Base-by-base conservation (phyloP, 345 rosid species). In the Murraya koenigii region DNA sequence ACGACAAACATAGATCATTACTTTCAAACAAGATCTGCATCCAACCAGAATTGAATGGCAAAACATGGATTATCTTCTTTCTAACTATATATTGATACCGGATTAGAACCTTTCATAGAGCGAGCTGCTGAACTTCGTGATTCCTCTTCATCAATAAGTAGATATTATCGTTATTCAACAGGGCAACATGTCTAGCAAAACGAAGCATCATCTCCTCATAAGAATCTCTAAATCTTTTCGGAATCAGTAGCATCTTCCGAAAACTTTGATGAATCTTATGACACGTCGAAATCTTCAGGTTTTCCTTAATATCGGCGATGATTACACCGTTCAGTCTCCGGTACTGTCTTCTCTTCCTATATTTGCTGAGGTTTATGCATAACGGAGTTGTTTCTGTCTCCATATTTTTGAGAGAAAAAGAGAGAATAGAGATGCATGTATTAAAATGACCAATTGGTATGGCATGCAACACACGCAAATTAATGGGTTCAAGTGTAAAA, bases 131-230 rank as follows among this genome's bases (percentile, higher is more conserved):
- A 30, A 8, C 25, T 5, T 41, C 49, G 28, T 41, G 59, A 11
- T 13, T 3, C 32, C 9, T 55, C 54, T 20, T 76, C 79, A 14
- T 25, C 22, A 69, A 67, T 1, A 59, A 30, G 66, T 56, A 68
- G 26, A 77, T 17, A 30, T 49, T 11, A 8, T 56, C 73, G 14
- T 68, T 60, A 38, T 68, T 68, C 58, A 67, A 60, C 32, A 19
- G 55, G 19, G 74, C 22, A 28, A 77, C 74, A 15, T 77, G 74
- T 58, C 68, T 58, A 30, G 74, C 79, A 44, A 77, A 68, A 60
- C 44, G 15, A 55, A 58, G 30, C 79, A 77, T 77, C 66, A 68
- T 68, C 10, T 58, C 74, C 20, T 68, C 79, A 2, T 77, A 77
- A 56, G 67, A 66, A 67, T 77, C 74, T 69, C 74, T 20, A n/a